phyloP scores from a whole-genome alignment of 345 rosid species.

The Acer campestre region DNA sequence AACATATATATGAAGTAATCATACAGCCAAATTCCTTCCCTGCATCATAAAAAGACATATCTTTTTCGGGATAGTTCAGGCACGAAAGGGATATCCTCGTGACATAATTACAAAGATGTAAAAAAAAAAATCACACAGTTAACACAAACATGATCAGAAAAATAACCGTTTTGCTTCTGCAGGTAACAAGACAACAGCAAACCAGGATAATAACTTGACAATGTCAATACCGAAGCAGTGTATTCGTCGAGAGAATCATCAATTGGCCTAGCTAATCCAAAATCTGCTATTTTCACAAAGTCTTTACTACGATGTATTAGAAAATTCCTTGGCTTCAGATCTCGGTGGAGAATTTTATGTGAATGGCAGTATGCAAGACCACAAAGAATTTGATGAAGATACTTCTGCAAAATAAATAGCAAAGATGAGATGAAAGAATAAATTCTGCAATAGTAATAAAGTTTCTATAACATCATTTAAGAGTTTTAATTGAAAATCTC shows the following conservation, averaged over 20 bases:
- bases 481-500: background rate
- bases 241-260: background rate
- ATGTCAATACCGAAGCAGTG: background rate
- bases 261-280: conserved; percentile 1
- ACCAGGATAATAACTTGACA: background rate
- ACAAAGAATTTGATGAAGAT: conserved; percentile 2
- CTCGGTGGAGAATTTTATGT: background rate
- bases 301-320: background rate
- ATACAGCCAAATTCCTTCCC: background rate
- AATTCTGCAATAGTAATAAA: background rate
- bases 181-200: background rate
- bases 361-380: background rate
- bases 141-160: background rate
- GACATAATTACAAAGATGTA: background rate
- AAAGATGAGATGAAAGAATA: background rate
- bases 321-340: conserved; percentile 7
- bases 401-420: background rate
- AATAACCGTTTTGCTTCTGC: background rate
- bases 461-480: background rate
- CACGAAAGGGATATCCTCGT: background rate
- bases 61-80: no score
- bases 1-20: no score
- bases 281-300: background rate
- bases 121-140: background rate
- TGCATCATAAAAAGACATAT: background rate